phyloP scores from a whole-genome alignment of 306 rosid genomes.

The Corylus avellana region DNA sequence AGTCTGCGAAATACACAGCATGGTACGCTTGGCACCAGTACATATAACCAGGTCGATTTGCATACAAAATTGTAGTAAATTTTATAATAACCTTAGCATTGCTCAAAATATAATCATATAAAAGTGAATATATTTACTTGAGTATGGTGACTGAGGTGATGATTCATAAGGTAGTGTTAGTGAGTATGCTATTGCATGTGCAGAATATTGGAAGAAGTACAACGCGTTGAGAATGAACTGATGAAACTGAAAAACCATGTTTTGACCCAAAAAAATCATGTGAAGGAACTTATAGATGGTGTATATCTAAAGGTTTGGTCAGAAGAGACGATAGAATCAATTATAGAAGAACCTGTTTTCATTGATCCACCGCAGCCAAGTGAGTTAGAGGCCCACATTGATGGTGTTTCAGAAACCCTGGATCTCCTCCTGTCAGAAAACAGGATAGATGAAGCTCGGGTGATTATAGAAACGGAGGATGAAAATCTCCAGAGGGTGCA shows the following conservation, averaged over 20 bases:
- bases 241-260: conserved; percentile 57
- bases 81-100: not conserved
- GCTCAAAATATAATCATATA: not conserved
- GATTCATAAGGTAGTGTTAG: not conserved
- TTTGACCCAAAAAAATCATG: conserved; percentile 49
- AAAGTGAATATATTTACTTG: not conserved
- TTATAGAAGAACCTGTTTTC: conserved; percentile 28
- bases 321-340: conserved; percentile 33
- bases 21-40: not conserved
- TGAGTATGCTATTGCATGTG: conserved; percentile 18
- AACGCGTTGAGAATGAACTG: conserved; percentile 55
- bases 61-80: not conserved
- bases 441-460: conserved; percentile 60
- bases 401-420: conserved; percentile 54
- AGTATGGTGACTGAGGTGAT: conserved; percentile 1
- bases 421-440: conserved; percentile 62
- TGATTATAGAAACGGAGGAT: conserved; percentile 49
- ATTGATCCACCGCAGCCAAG: conserved; percentile 27
- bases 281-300: conserved; percentile 49
- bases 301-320: conserved; percentile 46
- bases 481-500: conserved; percentile 46
- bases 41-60: not conserved
- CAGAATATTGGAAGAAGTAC: conserved; percentile 63
- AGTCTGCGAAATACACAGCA: not conserved
- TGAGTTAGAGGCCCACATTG: conserved; percentile 45